Evolutionary conservation across 192 early-diverging fungal species (phyloP).

Genomic region (Coemansia sp.): DNA sequence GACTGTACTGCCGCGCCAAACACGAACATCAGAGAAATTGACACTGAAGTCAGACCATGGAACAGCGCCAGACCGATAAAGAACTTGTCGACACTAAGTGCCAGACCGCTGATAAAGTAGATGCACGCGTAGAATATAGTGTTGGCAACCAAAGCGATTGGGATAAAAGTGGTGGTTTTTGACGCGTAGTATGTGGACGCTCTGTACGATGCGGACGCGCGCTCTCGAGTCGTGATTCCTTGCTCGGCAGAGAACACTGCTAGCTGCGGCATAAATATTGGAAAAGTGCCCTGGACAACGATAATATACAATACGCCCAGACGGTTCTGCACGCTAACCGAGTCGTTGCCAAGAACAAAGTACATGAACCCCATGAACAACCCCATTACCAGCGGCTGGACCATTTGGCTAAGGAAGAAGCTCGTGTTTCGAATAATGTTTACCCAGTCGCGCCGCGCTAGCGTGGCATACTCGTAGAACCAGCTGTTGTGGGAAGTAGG

Average conservation of each 20-base stretch:
- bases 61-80: conserved; percentile 30
- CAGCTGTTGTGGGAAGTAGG: conserved; percentile 17
- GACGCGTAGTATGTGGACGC: conserved; percentile 56
- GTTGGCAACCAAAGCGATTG: conserved; percentile 20
- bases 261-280: conserved; percentile 53
- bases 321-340: conserved; percentile 48
- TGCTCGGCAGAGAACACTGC: conserved; percentile 41
- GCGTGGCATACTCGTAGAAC: conserved; percentile 15
- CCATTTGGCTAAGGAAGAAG: conserved; percentile 2
- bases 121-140: conserved; percentile 16
- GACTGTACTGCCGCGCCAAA: conserved; percentile 24
- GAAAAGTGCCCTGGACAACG: conserved; percentile 50
- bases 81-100: conserved; percentile 31
- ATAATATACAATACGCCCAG: conserved; percentile 43
- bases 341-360: conserved; percentile 40
- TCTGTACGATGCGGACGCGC: conserved; percentile 59
- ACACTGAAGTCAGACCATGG: conserved; percentile 11
- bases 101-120: conserved; percentile 33
- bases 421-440: conserved; percentile 9
- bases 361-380: conserved; percentile 55
- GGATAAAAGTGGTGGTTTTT: conserved; percentile 54
- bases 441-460: conserved; percentile 36
- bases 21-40: conserved; percentile 20
- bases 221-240: conserved; percentile 56
- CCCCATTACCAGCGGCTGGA: conserved; percentile 22